phyloP scores from a whole-genome alignment of 2,329 filamentous ascomycete species.

The Penicillium sp. region DNA sequence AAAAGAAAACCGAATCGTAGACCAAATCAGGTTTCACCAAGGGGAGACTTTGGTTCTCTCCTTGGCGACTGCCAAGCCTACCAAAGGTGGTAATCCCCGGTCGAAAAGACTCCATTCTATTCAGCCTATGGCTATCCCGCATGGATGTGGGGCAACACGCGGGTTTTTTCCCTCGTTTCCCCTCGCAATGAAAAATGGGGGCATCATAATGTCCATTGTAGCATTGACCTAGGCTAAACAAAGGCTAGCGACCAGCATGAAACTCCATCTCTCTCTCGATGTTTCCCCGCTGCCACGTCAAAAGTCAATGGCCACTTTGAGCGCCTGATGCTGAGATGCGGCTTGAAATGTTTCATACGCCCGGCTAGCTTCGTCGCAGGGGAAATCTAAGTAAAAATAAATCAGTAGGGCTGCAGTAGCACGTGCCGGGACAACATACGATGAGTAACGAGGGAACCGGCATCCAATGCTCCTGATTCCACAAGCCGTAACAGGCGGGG shows the following conservation, averaged over 20 bases:
- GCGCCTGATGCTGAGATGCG: slow-evolving; percentile 16
- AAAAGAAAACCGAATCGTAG: not conserved
- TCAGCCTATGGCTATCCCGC: slow-evolving; percentile 2
- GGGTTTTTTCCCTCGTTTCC: not conserved
- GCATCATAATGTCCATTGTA: not conserved
- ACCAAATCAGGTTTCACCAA: not conserved
- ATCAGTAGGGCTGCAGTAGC: not conserved
- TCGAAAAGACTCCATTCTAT: not conserved
- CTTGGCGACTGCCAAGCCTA: not conserved
- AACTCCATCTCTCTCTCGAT: not conserved
- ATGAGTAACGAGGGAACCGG: slow-evolving; percentile 21
- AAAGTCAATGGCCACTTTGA: slow-evolving; percentile 28
- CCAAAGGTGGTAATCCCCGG: not conserved
- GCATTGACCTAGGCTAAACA: not conserved
- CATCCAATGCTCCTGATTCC: slow-evolving; percentile 16
- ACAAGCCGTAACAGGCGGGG: slow-evolving; percentile 17
- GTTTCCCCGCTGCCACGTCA: not conserved
- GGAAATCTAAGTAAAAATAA: slow-evolving; percentile 9
- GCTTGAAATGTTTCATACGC: slow-evolving; percentile 20
- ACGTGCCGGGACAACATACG: slow-evolving; percentile 8
- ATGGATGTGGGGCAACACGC: not conserved
- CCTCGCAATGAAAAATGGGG: not conserved
- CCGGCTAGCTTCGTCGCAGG: slow-evolving; percentile 7
- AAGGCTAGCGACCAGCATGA: not conserved
- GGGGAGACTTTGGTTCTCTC: not conserved